Evolutionary conservation across 164 flowering plant genomes (phyloP).

Genomic region (Saururus chinensis): DNA sequence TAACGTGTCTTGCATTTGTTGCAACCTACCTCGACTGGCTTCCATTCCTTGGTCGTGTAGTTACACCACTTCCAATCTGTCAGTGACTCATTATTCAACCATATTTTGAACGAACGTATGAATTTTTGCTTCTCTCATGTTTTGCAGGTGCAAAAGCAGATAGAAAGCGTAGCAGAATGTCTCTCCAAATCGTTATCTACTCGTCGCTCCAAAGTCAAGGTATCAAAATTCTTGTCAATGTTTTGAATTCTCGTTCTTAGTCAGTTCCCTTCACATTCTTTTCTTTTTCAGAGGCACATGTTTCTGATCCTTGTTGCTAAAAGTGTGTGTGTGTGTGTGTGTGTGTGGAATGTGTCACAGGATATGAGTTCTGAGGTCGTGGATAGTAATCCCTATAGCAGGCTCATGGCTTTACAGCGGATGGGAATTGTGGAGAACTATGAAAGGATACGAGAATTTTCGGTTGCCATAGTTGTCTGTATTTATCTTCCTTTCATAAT

Average conservation of each 20-base stretch:
- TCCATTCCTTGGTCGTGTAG: no score
- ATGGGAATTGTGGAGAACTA: constrained; percentile 96
- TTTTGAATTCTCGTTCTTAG: neutral
- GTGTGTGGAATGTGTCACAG: constrained; percentile 26
- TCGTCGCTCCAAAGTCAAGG: constrained; percentile 79
- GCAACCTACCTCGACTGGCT: no score
- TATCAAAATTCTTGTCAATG: constrained; percentile 4
- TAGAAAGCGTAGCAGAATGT: constrained; percentile 12
- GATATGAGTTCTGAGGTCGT: constrained; percentile 97
- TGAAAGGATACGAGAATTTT: constrained; percentile 84
- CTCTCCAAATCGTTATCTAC: constrained; percentile 33
- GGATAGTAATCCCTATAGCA: constrained; percentile 94
- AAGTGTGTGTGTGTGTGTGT: no score
- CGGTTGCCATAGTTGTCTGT: constrained; percentile 94
- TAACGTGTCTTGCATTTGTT: no score
- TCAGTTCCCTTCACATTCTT: neutral
- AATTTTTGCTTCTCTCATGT: neutral
- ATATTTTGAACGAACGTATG: no score
- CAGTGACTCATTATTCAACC: no score
- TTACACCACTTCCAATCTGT: neutral
- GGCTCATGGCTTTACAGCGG: constrained; percentile 98
- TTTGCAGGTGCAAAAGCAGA: constrained; percentile 34
- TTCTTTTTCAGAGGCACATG: neutral
- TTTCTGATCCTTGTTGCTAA: no score
- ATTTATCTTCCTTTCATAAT: constrained; percentile 16